Conservation (phyloP, 208 protist genomes). For the Trypanosomatidae sp. region DNA sequence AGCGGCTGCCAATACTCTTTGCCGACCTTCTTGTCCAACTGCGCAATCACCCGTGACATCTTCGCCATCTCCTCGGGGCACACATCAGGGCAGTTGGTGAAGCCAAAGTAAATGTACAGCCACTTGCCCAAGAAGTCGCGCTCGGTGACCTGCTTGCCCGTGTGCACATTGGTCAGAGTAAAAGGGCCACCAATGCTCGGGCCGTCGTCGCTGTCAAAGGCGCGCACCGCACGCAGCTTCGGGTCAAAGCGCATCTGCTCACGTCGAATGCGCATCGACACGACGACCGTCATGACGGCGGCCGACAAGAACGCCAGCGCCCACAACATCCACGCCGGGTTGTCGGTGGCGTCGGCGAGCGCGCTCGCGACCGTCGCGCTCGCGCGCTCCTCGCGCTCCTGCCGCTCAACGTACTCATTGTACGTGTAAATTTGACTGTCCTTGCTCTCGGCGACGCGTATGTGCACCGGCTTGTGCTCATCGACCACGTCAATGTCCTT, state of each 20-base stretch:
- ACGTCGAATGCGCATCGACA: conserved; percentile 58
- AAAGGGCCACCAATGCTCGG: conserved; percentile 73
- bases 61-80: conserved; percentile 94
- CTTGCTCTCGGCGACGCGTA: conserved; percentile 54
- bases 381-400: conserved; percentile 34
- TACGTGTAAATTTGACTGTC: conserved; percentile 71
- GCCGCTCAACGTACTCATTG: conserved; percentile 64
- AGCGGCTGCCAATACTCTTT: conserved; percentile 81
- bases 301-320: conserved; percentile 31
- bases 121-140: conserved; percentile 85
- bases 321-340: conserved; percentile 74
- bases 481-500: conserved; percentile 63
- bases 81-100: conserved; percentile 95
- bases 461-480: conserved; percentile 47
- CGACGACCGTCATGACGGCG: conserved; percentile 40
- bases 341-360: conserved; percentile 49
- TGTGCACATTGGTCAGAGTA: conserved; percentile 32
- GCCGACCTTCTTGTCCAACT: conserved; percentile 66
- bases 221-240: conserved; percentile 46
- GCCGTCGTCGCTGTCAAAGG: conserved; percentile 50
- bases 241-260: conserved; percentile 76
- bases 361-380: conserved; percentile 19
- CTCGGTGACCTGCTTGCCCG: conserved; percentile 47
- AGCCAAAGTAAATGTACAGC: conserved; percentile 95
- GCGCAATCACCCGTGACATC: conserved; percentile 70